Conservation (phyloP, 2,329 filamentous ascomycete genomes). For the Colletotrichum cuscutae region DNA sequence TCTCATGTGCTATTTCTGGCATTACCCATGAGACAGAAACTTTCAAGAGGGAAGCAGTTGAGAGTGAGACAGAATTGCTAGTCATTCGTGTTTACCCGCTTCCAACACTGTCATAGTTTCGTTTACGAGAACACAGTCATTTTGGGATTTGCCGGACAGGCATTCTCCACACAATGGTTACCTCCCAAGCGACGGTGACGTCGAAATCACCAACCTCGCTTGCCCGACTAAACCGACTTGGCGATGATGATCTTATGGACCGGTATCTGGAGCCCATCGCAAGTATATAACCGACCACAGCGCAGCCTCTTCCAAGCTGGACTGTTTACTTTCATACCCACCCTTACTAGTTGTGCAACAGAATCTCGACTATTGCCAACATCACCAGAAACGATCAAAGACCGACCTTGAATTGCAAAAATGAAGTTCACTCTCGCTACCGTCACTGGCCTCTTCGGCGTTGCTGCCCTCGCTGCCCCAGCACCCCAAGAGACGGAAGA, state of each 20-base stretch:
- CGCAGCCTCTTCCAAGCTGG: background rate
- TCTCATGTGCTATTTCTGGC: conserved; percentile 18
- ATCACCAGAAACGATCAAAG: background rate
- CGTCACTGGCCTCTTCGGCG: conserved; percentile 36
- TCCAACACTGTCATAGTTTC: background rate
- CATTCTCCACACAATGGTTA: conserved; percentile 24
- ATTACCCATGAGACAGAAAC: background rate
- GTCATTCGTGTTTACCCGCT: background rate
- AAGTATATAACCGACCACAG: background rate
- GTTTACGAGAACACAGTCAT: background rate
- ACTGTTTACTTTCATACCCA: background rate
- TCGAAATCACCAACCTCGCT: conserved; percentile 23
- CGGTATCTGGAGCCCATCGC: background rate
- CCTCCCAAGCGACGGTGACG: conserved; percentile 18
- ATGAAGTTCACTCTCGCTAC: conserved; percentile 40
- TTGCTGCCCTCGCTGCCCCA: conserved; percentile 36
- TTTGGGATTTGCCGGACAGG: conserved; percentile 12
- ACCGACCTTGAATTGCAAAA: conserved; percentile 16
- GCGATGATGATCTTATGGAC: background rate
- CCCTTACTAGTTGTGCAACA: background rate
- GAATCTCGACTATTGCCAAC: background rate
- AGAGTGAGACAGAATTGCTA: too few relatives aligned
- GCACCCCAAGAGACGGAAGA: conserved; percentile 7
- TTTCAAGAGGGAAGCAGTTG: background rate
- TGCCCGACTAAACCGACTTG: conserved; percentile 16